Evolutionary conservation across 805 yeast genomes (phyloP).

Genomic region (Cyberlindnera petersonii): DNA sequence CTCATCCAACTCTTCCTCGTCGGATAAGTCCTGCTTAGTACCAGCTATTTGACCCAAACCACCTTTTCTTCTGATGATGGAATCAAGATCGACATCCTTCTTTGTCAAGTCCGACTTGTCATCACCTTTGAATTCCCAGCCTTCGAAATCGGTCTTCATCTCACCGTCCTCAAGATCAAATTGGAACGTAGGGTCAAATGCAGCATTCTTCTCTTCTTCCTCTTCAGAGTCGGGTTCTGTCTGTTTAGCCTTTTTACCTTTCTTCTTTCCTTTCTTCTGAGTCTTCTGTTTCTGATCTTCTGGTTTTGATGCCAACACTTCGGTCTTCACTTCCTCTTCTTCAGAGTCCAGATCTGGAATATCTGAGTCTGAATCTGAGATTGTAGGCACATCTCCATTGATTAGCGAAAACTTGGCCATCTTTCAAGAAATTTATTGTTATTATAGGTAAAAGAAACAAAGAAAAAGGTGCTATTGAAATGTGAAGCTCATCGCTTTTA

Average conservation of each 20-base stretch:
- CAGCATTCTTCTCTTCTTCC: constrained; percentile 43
- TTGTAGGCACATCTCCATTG: constrained; percentile 68
- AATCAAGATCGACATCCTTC: constrained; percentile 80
- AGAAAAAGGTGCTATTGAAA: background rate
- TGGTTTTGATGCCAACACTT: too few species aligned
- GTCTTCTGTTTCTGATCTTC: constrained; percentile 24
- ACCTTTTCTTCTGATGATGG: constrained; percentile 83
- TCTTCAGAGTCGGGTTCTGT: constrained; percentile 26
- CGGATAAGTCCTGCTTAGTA: constrained; percentile 35
- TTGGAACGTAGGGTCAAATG: constrained; percentile 67
- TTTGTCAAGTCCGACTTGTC: constrained; percentile 26
- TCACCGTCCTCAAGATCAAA: constrained; percentile 65
- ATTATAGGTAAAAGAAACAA: background rate
- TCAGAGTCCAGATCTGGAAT: constrained; percentile 49
- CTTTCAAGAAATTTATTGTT: background rate
- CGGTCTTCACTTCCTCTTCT: constrained; percentile 36
- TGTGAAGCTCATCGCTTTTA: constrained; percentile 17
- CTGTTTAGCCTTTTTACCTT: constrained; percentile 3
- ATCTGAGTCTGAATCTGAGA: constrained; percentile 73
- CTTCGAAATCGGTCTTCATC: constrained; percentile 48
- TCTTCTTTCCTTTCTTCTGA: constrained; percentile 6
- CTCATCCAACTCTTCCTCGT: constrained; percentile 38
- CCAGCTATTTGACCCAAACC: constrained; percentile 58
- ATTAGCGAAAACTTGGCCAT: constrained; percentile 26
- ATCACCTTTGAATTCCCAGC: constrained; percentile 79